Base-by-base conservation (phyloP, 768 basidiomycete genomes). In the Serpula lacrymans region DNA sequence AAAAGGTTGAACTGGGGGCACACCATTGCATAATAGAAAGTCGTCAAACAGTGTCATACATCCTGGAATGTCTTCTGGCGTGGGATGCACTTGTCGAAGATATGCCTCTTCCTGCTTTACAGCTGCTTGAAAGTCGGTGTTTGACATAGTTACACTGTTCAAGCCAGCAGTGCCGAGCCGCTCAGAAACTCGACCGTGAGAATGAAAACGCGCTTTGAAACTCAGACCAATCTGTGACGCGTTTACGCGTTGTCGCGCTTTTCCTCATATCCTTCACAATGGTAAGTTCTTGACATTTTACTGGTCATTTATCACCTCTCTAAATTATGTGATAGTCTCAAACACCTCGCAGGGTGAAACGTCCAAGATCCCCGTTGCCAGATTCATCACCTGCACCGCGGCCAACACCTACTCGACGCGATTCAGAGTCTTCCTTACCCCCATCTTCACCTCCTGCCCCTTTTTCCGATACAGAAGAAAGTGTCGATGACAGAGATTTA, bases 381-480 rank as follows among this genome's bases (percentile, higher is more conserved):
- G 63, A 60, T 33, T 71, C 70, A 24, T 78, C 82, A 3, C 74
- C 76, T 20, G 58, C 66, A 16, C 60, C 65, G 28, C 64, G 58
- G 17, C 61, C 68, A 38, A 64, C 70, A 17, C 66, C 72, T 26
- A 63, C 68, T 39, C 70, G 78, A 60, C 75, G 72, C 59, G 68
- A 72, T 54, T 80, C 82, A 16, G 70, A 75, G 30, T 87, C 87
- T 12, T 90, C 89, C 14, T 71, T 94, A 6, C 90, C 89, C 0
- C 90, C 89, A 9, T 88, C 88, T 1, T 91, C 88, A 4, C 88
- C 90, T 4, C 88, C 83, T 4, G 73, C 79, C 2, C 81, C 82
- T 5, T 91, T 96, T 57, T 84, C 84, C 4, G 94, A 96, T 50
- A 86, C 89, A 18, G 88, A 93, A 41, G 90, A 91, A 17, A 82